These are phyloP conservation scores for Atalantia buxifolia DNA, from an alignment of 345 rosid species.

Conservation along the genomic window DNA sequence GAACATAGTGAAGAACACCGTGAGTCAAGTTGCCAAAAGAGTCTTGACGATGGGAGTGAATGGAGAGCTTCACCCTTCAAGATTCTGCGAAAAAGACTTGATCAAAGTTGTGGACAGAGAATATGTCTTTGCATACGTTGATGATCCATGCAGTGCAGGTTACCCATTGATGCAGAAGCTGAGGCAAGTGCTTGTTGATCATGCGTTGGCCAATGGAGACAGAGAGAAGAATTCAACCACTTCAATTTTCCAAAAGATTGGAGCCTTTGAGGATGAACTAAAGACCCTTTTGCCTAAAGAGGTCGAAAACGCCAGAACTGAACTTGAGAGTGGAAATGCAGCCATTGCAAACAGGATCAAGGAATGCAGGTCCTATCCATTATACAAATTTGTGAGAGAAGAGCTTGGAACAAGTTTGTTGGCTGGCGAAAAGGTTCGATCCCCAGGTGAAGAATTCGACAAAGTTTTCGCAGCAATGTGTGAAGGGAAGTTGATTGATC, in stretches of 20 bases:
- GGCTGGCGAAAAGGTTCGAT: conserved; percentile 58
- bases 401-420: conserved; percentile 49
- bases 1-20: conserved; percentile 50
- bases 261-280: conserved; percentile 56
- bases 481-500: conserved; percentile 60
- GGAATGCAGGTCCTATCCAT: conserved; percentile 73
- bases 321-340: conserved; percentile 47
- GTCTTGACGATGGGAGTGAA: conserved; percentile 43
- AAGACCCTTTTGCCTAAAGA: conserved; percentile 50
- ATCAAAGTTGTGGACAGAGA: conserved; percentile 56
- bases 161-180: conserved; percentile 65
- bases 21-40: conserved; percentile 51
- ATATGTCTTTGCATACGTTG: conserved; percentile 49
- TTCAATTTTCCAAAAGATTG: conserved; percentile 66
- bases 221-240: conserved; percentile 44
- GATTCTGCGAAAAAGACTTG: conserved; percentile 64
- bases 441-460: conserved; percentile 77
- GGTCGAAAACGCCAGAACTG: conserved; percentile 49
- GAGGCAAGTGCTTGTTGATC: conserved; percentile 61
- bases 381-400: conserved; percentile 64
- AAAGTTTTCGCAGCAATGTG: conserved; percentile 63
- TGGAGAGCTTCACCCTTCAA: conserved; percentile 67
- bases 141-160: conserved; percentile 62
- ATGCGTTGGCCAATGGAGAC: conserved; percentile 54
- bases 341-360: conserved; percentile 54